A percentile compares a stretch with the other conserved stretches of the same genome.
Evolutionary conservation across 2,329 filamentous ascomycete genomes (phyloP).

Genomic region (Fusarium circinatum): DNA sequence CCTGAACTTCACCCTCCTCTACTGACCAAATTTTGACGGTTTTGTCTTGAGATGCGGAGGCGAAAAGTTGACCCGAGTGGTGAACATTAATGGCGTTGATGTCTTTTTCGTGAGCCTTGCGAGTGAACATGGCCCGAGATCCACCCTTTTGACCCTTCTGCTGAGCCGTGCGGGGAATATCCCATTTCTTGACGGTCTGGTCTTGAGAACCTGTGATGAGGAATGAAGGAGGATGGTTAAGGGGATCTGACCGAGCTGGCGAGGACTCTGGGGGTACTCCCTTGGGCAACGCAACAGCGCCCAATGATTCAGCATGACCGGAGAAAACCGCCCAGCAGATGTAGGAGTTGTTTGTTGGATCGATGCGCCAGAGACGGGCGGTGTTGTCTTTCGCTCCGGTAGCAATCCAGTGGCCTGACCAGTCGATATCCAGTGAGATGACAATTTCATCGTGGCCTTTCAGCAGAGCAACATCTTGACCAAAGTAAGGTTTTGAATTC

Average conservation of each 20-base stretch:
- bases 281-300: slow-evolving; percentile 86
- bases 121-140: slow-evolving; percentile 79
- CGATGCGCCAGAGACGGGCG: slow-evolving; percentile 88
- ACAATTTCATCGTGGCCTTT: slow-evolving; percentile 96
- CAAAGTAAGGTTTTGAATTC: slow-evolving; percentile 72
- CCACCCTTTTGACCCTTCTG: slow-evolving; percentile 60
- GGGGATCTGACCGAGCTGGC: slow-evolving; percentile 75
- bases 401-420: slow-evolving; percentile 96
- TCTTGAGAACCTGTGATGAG: slow-evolving; percentile 94
- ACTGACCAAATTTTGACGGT: slow-evolving; percentile 97
- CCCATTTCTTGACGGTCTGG: slow-evolving; percentile 94
- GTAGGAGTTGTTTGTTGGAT: slow-evolving; percentile 78
- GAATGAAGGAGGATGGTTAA: slow-evolving; percentile 83
- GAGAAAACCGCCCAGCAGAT: slow-evolving; percentile 85
- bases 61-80: slow-evolving; percentile 80
- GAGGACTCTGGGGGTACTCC: slow-evolving; percentile 74
- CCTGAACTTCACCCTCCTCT: slow-evolving; percentile 88
- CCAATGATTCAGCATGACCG: slow-evolving; percentile 93
- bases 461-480: slow-evolving; percentile 85
- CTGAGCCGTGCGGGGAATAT: slow-evolving; percentile 70
- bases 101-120: slow-evolving; percentile 98
- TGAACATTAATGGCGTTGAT: slow-evolving; percentile 95
- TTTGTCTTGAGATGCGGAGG: slow-evolving; percentile 95
- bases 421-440: slow-evolving; percentile 92
- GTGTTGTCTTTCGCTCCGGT: slow-evolving; percentile 98